These are phyloP conservation scores for Calendula officinalis DNA, from an alignment of 129 eudicot species.

Conservation along the genomic window DNA sequence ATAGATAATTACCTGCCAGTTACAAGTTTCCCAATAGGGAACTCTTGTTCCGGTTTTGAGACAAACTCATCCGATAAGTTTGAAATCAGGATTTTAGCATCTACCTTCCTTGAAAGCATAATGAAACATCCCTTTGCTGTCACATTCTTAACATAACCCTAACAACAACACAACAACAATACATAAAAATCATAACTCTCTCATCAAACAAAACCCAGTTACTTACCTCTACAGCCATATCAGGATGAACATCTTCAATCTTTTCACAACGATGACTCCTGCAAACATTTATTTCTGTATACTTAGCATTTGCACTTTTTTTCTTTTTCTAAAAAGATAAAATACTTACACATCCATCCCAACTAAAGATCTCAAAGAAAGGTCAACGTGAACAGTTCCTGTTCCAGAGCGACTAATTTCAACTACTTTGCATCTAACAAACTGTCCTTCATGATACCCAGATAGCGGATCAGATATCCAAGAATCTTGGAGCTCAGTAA, in stretches of 20 bases:
- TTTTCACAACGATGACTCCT: conserved; percentile 47
- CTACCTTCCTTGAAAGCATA: conserved; percentile 76
- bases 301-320: background rate
- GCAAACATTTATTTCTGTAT: conserved; percentile 20
- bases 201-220: background rate
- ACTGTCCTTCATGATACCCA: conserved; percentile 78
- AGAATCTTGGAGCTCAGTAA: conserved; percentile 59
- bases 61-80: conserved; percentile 79
- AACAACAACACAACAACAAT: conserved; percentile 6
- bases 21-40: conserved; percentile 83
- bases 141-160: conserved; percentile 87
- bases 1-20: conserved; percentile 59
- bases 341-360: conserved; percentile 36
- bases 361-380: conserved; percentile 59
- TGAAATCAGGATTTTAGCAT: conserved; percentile 73
- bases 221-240: conserved; percentile 70
- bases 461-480: conserved; percentile 71
- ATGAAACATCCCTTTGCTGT: conserved; percentile 84
- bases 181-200: background rate
- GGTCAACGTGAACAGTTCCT: conserved; percentile 71
- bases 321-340: background rate
- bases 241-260: conserved; percentile 68
- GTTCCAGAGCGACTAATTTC: conserved; percentile 45
- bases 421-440: conserved; percentile 82
- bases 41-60: conserved; percentile 68